A percentile compares a stretch with the other conserved stretches of the same genome.
These are phyloP conservation scores for Fagus sylvatica DNA, from an alignment of 306 rosid species.

Conservation along the genomic window DNA sequence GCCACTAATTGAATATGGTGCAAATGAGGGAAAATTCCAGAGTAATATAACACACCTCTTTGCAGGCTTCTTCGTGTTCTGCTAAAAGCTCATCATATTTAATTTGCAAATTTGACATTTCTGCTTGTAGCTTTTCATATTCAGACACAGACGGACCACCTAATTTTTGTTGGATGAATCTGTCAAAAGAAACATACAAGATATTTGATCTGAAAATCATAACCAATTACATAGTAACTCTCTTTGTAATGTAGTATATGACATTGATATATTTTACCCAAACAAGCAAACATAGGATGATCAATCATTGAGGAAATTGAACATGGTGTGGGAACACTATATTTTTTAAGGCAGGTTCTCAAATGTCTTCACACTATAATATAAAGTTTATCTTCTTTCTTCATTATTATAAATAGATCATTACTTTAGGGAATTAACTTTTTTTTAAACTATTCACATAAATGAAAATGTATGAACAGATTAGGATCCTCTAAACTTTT, in stretches of 20 bases:
- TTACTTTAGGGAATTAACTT: background rate
- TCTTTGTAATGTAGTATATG: background rate
- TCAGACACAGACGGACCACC: constrained; percentile 75
- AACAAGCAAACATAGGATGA: background rate
- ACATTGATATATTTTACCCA: background rate
- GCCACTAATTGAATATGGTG: background rate
- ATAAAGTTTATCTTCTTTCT: background rate
- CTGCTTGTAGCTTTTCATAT: constrained; percentile 72
- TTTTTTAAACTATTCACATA: too few species aligned
- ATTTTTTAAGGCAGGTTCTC: background rate
- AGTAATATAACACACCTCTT: constrained; percentile 53
- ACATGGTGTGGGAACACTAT: background rate
- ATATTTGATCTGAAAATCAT: background rate
- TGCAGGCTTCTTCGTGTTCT: constrained; percentile 66
- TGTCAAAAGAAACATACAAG: constrained; percentile 30
- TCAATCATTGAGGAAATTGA: background rate
- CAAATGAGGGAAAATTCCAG: background rate
- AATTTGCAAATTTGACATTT: constrained; percentile 69
- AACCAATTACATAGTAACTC: background rate
- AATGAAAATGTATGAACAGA: too few species aligned
- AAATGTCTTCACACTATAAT: background rate
- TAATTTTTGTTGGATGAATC: constrained; percentile 85
- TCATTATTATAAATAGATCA: background rate
- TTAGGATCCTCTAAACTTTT: too few species aligned
- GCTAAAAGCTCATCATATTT: constrained; percentile 59